Evolutionary conservation across 768 basidiomycete species (phyloP).

Genomic region (Tricholoma hemisulphureum): DNA sequence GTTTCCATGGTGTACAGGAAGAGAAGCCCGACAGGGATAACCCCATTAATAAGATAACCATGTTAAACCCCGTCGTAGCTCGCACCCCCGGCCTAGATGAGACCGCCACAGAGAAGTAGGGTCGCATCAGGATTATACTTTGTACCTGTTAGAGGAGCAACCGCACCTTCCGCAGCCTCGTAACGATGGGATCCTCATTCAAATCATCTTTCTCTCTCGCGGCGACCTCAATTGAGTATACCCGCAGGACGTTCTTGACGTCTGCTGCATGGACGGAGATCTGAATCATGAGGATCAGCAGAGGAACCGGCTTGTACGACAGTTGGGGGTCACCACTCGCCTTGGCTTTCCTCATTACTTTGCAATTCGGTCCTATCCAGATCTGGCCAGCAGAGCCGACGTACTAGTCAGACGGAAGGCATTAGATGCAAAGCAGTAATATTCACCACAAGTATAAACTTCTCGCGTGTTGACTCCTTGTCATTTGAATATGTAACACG

Average conservation of each 20-base stretch:
- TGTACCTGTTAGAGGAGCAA: constrained; percentile 7
- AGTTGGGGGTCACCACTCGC: constrained; percentile 38
- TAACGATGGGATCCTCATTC: constrained; percentile 82
- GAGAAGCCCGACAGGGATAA: constrained; percentile 7
- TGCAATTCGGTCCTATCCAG: constrained; percentile 81
- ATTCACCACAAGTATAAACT: constrained; percentile 74
- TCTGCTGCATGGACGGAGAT: constrained; percentile 90
- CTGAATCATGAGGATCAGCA: constrained; percentile 43
- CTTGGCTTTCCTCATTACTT: constrained; percentile 92
- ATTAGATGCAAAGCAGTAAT: constrained; percentile 20
- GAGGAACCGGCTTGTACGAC: constrained; percentile 14
- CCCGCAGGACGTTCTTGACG: constrained; percentile 78
- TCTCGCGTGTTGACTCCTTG: constrained; percentile 83
- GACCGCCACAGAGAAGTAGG: constrained; percentile 17
- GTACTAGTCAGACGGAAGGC: constrained; percentile 16
- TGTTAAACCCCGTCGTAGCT: constrained; percentile 81
- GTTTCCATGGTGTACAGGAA: constrained; percentile 12
- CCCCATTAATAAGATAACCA: constrained; percentile 6
- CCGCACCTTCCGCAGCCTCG: constrained; percentile 75
- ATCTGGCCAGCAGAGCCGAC: constrained; percentile 34
- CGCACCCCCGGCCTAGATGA: constrained; percentile 76
- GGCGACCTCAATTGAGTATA: constrained; percentile 85
- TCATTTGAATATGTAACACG: constrained; percentile 85
- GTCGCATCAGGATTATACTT: constrained; percentile 13
- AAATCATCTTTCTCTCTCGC: constrained; percentile 83